Evolutionary conservation across 2,329 filamentous ascomycete species (phyloP), one percentile per base, ranked within the genome.

Genomic region (Botryosphaeria dothidea): DNA sequence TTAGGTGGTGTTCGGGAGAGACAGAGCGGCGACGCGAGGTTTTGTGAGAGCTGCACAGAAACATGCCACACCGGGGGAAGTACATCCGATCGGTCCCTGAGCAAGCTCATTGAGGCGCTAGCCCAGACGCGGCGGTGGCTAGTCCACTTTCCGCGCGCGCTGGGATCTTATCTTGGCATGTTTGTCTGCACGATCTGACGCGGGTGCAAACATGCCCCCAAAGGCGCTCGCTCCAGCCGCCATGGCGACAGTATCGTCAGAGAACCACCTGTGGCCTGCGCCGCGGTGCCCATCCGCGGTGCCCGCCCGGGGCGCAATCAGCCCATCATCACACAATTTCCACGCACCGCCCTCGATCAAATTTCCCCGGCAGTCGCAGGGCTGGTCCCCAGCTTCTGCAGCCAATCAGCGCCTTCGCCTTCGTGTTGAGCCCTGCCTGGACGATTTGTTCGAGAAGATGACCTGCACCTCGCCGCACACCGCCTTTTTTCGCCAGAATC

Each of bases 321-420:
- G 58, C 58, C 45, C 45, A 62, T 51, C 45, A 62, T 62, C 58
- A 62, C 45, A 62, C 58, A 49, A 51, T 49, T 49, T 49, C 58
- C 58, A 49, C 43, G 43, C 58, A 49, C 43, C 23, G 27, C 19
- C 43, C 23, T n/a, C 19, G 27, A 21, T 51, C 45, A 38, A 62
- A 62, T 62, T 62, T 62, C 58, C 58, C 58, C 56, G 56, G 56
- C 25, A 31, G 56, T 17, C 43, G 56, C 56, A 60, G 41, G 56
- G 56, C 38, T 60, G 56, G 56, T 21, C 41, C 41, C 56, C 56
- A 41, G 41, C 56, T 31, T 46, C 17, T 46, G 56, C 56, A 46
- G 56, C 56, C 56, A 60, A 60, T 46, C 56, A 46, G 8, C 56
- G 41, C 25, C 41, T 38, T 17, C 38, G 34, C 34, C 31, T 34